These are phyloP conservation scores for Claviceps pazoutovae DNA, from an alignment of 2,329 filamentous ascomycete species.

Conservation along the genomic window DNA sequence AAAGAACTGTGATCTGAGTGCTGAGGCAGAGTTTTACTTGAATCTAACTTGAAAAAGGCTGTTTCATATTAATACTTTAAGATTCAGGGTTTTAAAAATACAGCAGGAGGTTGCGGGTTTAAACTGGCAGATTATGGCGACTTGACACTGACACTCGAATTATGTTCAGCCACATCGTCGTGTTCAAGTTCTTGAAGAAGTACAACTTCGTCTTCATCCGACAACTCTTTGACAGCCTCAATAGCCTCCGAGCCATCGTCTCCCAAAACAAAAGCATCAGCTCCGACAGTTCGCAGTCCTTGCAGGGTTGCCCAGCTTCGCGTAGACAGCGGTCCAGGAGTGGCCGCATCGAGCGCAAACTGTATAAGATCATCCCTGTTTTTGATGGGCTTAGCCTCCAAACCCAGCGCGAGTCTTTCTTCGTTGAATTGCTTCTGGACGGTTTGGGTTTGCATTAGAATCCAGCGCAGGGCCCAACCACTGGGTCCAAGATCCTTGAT, in stretches of 20 bases:
- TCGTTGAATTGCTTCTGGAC: slow-evolving; percentile 52
- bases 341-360: slow-evolving; percentile 28
- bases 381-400: slow-evolving; percentile 29
- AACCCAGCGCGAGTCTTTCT: slow-evolving; percentile 51
- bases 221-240: slow-evolving; percentile 25
- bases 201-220: slow-evolving; percentile 23
- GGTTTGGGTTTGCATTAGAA: slow-evolving; percentile 62
- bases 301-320: slow-evolving; percentile 23
- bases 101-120: neutral
- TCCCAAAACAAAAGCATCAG: slow-evolving; percentile 34
- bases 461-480: slow-evolving; percentile 83
- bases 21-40: neutral
- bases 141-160: neutral
- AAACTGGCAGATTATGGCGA: neutral
- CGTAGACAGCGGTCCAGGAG: slow-evolving; percentile 23
- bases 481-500: slow-evolving; percentile 78
- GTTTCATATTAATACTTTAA: neutral
- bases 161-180: slow-evolving; percentile 8
- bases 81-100: neutral
- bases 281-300: slow-evolving; percentile 25
- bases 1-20: no score
- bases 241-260: slow-evolving; percentile 24
- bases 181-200: slow-evolving; percentile 20
- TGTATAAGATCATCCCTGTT: slow-evolving; percentile 25
- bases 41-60: neutral